Base-by-base conservation (phyloP, 2,329 filamentous ascomycete species). In the Aspergillus novoparasiticus region DNA sequence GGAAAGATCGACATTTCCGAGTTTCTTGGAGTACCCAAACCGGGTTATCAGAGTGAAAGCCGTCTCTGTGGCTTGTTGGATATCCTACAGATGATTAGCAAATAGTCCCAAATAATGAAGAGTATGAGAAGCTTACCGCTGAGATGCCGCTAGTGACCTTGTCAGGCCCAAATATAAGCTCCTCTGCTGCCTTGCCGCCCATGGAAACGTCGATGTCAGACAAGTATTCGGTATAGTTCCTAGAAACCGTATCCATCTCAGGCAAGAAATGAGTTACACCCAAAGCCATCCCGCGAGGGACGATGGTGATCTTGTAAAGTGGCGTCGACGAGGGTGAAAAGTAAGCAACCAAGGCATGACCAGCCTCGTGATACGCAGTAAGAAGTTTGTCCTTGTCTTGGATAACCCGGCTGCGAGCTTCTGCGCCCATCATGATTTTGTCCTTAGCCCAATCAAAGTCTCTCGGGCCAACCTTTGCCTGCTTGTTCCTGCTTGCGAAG, bases 391-490 rank as follows among this genome's bases (percentile, higher is more conserved):
- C 95, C 81, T 96, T 93, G 67, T 94, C 88, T 50, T 90, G 91
- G 61, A 99, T 94, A 61, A 97, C 87, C 80, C 94, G 93, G 69
- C 90, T 96, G 76, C 89, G 91, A 75, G 90, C 89, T 81, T 99
- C 95, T 2, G 94, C 92, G 43, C 95, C 95, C 93, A 99, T 97
- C 77, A 97, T 90, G 59, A 99, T 92, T 81, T 95, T 95, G 82
- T 99, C 95, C 80, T 96, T 98, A 62, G 95, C 95, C 94, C 94
- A 99, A 71, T 97, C 94, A 67, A 98, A 89, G 74, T 98, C 93
- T 39, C 85, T 80, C 78, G 93, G 90, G 14, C 86, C 86, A 59
- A 99, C 92, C 53, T 89, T 86, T 63, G 83, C 84, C 45, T 90
- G 86, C 80, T 94, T 95, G 69, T 91, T 86, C 76, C 95, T 93